Percentiles rank a stretch among this genome's conserved stretches.
Conservation (phyloP, 192 early-diverging fungal species). For the Coemansia sp. region DNA sequence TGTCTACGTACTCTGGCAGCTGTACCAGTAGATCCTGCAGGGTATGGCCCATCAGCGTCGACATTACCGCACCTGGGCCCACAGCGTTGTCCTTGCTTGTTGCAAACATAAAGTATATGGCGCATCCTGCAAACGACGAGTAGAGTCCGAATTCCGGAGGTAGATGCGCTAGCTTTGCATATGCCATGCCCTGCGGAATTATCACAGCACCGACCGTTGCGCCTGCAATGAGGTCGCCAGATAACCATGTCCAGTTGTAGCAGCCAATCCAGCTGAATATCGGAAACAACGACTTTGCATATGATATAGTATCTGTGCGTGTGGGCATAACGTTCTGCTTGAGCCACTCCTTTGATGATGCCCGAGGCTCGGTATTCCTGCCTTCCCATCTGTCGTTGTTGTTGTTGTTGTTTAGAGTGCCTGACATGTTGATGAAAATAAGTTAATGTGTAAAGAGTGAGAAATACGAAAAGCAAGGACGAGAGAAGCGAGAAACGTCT, state of each 20-base stretch:
- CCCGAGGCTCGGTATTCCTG: no score
- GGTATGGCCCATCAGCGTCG: conserved; percentile 71
- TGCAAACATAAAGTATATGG: conserved; percentile 70
- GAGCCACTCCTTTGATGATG: no score
- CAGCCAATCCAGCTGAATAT: conserved; percentile 49
- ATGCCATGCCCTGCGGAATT: conserved; percentile 73
- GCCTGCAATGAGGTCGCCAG: conserved; percentile 69
- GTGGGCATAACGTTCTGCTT: conserved; percentile 4
- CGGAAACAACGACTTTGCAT: conserved; percentile 47
- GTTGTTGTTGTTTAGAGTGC: no score
- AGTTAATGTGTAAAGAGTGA: no score
- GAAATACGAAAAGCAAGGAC: no score
- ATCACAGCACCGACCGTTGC: conserved; percentile 72
- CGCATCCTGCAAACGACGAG: conserved; percentile 67
- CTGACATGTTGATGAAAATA: no score
- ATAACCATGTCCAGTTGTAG: conserved; percentile 62
- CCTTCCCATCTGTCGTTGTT: no score
- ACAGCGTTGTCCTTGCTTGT: conserved; percentile 75
- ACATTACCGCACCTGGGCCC: conserved; percentile 76
- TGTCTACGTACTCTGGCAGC: conserved; percentile 57
- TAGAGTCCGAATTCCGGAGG: conserved; percentile 76
- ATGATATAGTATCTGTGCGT: conserved; percentile 5
- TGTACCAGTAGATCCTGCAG: conserved; percentile 32
- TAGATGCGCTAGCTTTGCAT: conserved; percentile 72
- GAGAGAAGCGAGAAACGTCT: no score